Base-by-base conservation (phyloP, 2,329 filamentous ascomycete genomes). In the Paramyrothecium roridum region DNA sequence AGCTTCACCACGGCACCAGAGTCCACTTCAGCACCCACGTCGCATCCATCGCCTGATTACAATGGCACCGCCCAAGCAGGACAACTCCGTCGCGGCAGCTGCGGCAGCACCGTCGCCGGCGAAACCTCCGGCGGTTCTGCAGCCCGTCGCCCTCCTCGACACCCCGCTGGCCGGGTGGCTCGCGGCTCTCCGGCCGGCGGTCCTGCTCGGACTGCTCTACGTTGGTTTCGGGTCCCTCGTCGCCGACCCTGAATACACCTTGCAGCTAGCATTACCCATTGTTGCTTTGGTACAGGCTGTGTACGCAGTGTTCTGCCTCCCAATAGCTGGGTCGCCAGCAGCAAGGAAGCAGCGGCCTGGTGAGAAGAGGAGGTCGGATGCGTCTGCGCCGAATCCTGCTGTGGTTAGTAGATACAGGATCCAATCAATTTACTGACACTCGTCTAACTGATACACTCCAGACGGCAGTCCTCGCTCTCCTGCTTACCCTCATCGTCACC, bases 401-500 rank as follows among this genome's bases (percentile, higher is more conserved):
- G 73, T 79, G 57, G 81, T 84, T 70, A 55, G 79, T 70, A 37
- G 21, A 13, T 30, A 10, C 12, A 26, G 4, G 20, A 21, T 43
- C 37, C n/a, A 43, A 43, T 43, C 4, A 13, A 16, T 16, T 6
- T 43, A 8, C 7, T 4, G 13, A 16, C n/a, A 13, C n/a, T 60
- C 61, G 8, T 40, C 61, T 65, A 57, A 64, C 23, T n/a, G 21
- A 16, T 12, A 8, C 33, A 11, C 23, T 40, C 48, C 51, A 82
- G 80, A 73, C 76, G 19, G 70, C 76, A 16, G 62, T 78, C 54
- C 70, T 81, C 51, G 77, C 77, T 7, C 66, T 80, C 40, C 59
- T 79, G 20, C 67, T 96, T 80, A 86, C 90, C 2, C 80, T 84
- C 2, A 80, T 95, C 61, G 78, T 93, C 55, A 87, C 89, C 8